Percentiles rank a stretch among this genome's conserved stretches.
Conservation (phyloP, 1,284 basidiomycete species). For the Athelia sp. region DNA sequence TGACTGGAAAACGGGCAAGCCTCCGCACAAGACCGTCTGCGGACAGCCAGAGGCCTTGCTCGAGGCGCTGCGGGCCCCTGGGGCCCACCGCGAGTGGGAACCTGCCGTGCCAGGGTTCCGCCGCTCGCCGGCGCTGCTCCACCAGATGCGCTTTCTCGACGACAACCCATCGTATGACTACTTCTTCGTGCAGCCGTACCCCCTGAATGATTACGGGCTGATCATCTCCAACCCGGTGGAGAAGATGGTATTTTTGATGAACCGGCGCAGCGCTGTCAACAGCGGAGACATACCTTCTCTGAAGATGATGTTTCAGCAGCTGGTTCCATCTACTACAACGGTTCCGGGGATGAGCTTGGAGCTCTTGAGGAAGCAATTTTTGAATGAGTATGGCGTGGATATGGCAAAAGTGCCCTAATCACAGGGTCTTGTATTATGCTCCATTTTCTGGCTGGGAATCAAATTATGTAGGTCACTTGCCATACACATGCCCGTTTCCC, state of each 20-base stretch:
- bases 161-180: background rate
- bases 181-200: background rate
- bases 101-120: background rate
- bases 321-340: background rate
- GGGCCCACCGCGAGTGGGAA: too few relatives aligned
- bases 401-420: too few relatives aligned
- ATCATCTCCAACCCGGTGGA: background rate
- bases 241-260: background rate
- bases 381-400: background rate
- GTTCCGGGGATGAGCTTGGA: background rate
- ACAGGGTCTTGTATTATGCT: too few relatives aligned
- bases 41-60: constrained; percentile 7
- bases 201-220: background rate
- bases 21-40: constrained; percentile 15
- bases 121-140: background rate
- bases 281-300: background rate
- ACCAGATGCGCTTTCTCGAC: background rate
- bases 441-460: too few relatives aligned
- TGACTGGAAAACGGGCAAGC: constrained; percentile 13
- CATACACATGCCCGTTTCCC: too few relatives aligned
- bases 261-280: background rate
- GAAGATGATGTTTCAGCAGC: background rate
- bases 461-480: too few relatives aligned
- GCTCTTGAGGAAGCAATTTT: background rate
- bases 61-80: too few relatives aligned